Evolutionary conservation across 2,329 filamentous ascomycete species (phyloP).

Genomic region (Fusarium poae): DNA sequence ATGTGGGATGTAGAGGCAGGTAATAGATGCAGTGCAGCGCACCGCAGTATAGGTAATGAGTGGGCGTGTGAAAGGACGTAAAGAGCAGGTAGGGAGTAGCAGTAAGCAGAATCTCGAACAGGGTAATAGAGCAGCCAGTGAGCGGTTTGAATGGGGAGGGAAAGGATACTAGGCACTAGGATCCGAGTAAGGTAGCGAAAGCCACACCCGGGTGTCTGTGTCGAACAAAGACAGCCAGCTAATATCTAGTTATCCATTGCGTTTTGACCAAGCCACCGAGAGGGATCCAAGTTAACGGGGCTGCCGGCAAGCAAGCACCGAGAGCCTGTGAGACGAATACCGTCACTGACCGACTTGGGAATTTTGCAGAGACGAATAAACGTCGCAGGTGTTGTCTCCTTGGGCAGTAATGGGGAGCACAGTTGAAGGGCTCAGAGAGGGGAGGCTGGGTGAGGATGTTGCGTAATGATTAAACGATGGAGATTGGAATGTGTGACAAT

Average conservation of each 20-base stretch:
- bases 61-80: slow-evolving; percentile 29
- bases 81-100: slow-evolving; percentile 36
- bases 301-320: slow-evolving; percentile 24
- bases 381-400: slow-evolving; percentile 27
- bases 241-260: slow-evolving; percentile 38
- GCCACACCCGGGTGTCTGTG: slow-evolving; percentile 32
- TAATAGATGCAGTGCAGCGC: slow-evolving; percentile 31
- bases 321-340: slow-evolving; percentile 29
- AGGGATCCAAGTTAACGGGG: slow-evolving; percentile 37
- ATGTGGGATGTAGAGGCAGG: slow-evolving; percentile 18
- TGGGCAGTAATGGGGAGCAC: slow-evolving; percentile 24
- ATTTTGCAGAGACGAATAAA: slow-evolving; percentile 26
- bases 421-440: slow-evolving; percentile 21
- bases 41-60: slow-evolving; percentile 26
- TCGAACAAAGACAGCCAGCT: slow-evolving; percentile 36
- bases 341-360: slow-evolving; percentile 29
- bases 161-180: slow-evolving; percentile 35
- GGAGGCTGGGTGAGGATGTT: slow-evolving; percentile 30
- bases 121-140: slow-evolving; percentile 32
- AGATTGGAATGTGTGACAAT: slow-evolving; percentile 37
- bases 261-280: slow-evolving; percentile 45
- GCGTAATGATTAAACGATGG: slow-evolving; percentile 41
- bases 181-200: slow-evolving; percentile 25
- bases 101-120: slow-evolving; percentile 36
- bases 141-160: slow-evolving; percentile 25